A percentile compares a stretch with the other conserved stretches of the same genome.
Conservation (phyloP, 441 rosid species). For the Iberis amara region DNA sequence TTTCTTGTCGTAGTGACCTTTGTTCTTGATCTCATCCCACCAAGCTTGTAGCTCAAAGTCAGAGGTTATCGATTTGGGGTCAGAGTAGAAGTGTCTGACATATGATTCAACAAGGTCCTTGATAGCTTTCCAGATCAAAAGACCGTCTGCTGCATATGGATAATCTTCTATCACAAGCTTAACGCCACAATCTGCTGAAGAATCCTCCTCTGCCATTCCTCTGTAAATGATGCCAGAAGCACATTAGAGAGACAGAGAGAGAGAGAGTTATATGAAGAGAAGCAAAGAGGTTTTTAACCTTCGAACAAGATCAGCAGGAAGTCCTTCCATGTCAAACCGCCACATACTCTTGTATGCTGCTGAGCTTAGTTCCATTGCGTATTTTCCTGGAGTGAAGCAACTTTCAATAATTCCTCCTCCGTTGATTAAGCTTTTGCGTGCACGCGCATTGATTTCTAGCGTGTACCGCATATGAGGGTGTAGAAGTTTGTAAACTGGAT, state of each 20-base stretch:
- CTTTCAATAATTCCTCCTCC: slow-evolving; percentile 92
- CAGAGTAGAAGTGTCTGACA: slow-evolving; percentile 63
- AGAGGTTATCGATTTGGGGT: slow-evolving; percentile 47
- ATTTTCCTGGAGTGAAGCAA: slow-evolving; percentile 76
- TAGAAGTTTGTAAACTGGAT: slow-evolving; percentile 76
- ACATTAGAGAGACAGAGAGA: not conserved
- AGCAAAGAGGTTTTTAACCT: slow-evolving; percentile 40
- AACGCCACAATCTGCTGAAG: slow-evolving; percentile 61
- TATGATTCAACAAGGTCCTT: slow-evolving; percentile 70
- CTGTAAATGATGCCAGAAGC: slow-evolving; percentile 32
- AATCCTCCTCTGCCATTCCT: slow-evolving; percentile 91
- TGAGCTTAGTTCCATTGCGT: slow-evolving; percentile 83
- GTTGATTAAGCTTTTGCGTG: slow-evolving; percentile 78
- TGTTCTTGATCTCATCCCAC: slow-evolving; percentile 91
- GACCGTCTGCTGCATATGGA: slow-evolving; percentile 91
- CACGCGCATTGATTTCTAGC: slow-evolving; percentile 80
- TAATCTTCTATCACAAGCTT: slow-evolving; percentile 79
- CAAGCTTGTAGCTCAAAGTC: slow-evolving; percentile 82
- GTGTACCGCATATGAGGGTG: slow-evolving; percentile 95
- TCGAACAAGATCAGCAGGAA: slow-evolving; percentile 87
- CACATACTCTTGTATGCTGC: slow-evolving; percentile 73
- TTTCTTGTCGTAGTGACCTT: slow-evolving; percentile 78
- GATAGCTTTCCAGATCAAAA: slow-evolving; percentile 85
- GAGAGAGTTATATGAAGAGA: not conserved
- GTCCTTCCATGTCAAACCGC: slow-evolving; percentile 88